Percentiles rank a stretch among this genome's conserved stretches.
Conservation (phyloP, 495 filamentous ascomycete genomes). For the Endocarpon pusillum region DNA sequence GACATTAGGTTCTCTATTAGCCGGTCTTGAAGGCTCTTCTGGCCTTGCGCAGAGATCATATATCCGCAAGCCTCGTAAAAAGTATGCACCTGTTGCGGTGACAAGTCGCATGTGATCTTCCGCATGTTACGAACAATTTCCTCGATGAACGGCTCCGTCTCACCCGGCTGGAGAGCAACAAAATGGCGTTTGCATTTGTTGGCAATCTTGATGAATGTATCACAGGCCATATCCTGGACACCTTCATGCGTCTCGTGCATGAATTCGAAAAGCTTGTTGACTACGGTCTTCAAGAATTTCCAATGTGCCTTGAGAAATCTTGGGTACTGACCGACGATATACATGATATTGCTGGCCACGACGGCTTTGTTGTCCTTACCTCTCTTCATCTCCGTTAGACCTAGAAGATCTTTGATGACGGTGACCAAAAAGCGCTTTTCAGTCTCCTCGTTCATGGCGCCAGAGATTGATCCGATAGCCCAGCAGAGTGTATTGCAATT, state of each 20-base stretch:
- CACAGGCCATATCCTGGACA: conserved; percentile 99
- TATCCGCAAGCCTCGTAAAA: conserved; percentile 99
- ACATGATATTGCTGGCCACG: conserved; percentile 99
- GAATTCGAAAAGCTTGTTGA: conserved; percentile 99
- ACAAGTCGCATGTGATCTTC: conserved; percentile 86
- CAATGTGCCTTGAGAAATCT: conserved; percentile 97
- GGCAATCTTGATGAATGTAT: conserved; percentile 99
- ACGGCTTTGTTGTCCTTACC: conserved; percentile 99
- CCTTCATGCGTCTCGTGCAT: conserved; percentile 99
- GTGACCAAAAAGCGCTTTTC: conserved; percentile 97
- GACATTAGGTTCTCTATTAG: conserved; percentile 85
- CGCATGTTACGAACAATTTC: conserved; percentile 92
- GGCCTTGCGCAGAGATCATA: conserved; percentile 96
- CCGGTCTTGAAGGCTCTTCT: conserved; percentile 76
- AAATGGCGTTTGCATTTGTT: conserved; percentile 97
- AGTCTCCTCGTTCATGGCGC: conserved; percentile 98
- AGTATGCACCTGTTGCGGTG: conserved; percentile 92
- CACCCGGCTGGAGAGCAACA: conserved; percentile 85
- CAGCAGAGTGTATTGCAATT: conserved; percentile 99
- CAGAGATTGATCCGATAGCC: conserved; percentile 96
- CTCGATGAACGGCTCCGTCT: conserved; percentile 92
- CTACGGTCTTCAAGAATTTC: conserved; percentile 99
- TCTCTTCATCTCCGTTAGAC: conserved; percentile 95
- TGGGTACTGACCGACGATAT: conserved; percentile 97
- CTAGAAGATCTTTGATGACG: conserved; percentile 97